These are phyloP conservation scores for Scytalidium sp. DNA, from an alignment of 2,329 filamentous ascomycete species.

Conservation along the genomic window DNA sequence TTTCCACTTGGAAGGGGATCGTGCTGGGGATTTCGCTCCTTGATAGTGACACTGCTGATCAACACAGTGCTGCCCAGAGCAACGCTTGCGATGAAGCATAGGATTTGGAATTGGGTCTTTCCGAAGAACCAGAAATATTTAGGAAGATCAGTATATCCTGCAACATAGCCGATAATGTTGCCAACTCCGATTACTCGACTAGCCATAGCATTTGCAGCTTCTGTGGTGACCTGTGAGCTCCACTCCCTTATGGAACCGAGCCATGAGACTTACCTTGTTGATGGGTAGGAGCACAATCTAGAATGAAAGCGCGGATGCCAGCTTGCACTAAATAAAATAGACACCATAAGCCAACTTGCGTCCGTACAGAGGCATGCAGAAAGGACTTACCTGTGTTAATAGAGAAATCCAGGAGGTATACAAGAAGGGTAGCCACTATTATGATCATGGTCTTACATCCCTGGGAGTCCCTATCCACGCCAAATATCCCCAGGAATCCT, in stretches of 20 bases:
- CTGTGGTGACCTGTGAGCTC: constrained; percentile 31
- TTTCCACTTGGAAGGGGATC: constrained; percentile 62
- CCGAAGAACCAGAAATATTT: constrained; percentile 75
- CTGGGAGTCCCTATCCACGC: constrained; percentile 61
- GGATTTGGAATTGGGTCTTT: constrained; percentile 86
- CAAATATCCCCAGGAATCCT: constrained; percentile 66
- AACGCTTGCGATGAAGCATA: constrained; percentile 81
- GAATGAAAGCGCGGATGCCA: constrained; percentile 85
- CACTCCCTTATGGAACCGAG: background rate
- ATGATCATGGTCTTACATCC: constrained; percentile 67
- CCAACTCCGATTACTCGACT: constrained; percentile 82
- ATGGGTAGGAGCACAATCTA: constrained; percentile 87
- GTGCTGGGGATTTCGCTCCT: constrained; percentile 75
- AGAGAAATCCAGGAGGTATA: constrained; percentile 89
- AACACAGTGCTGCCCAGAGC: constrained; percentile 66
- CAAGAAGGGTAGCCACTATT: constrained; percentile 75
- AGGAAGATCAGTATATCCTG: constrained; percentile 79
- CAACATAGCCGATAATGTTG: constrained; percentile 87
- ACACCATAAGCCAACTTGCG: background rate
- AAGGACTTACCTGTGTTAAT: constrained; percentile 76
- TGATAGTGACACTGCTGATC: constrained; percentile 66
- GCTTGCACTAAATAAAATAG: constrained; percentile 66
- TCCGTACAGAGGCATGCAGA: background rate
- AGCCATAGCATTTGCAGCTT: constrained; percentile 91
- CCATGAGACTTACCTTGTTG: constrained; percentile 59